These are phyloP conservation scores for Nakazawaea peltata DNA, from an alignment of 805 yeast genomes.

Conservation along the genomic window DNA sequence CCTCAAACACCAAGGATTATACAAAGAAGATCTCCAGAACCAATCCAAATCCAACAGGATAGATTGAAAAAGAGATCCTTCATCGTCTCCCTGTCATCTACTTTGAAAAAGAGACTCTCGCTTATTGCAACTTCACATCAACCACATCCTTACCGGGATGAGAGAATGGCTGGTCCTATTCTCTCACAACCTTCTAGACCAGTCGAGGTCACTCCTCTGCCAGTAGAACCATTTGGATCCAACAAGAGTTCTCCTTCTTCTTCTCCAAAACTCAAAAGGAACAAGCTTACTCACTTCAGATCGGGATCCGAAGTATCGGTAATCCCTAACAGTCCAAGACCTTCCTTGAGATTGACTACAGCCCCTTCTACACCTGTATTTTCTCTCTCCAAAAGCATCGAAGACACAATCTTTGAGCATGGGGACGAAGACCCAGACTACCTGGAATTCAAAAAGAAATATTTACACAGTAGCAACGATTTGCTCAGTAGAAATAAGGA, in stretches of 20 bases:
- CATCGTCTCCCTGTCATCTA: too few species aligned
- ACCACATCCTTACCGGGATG: too few species aligned
- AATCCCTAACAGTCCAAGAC: neutral
- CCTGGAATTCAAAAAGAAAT: conserved; percentile 4
- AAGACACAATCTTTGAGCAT: conserved; percentile 3
- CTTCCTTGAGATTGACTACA: neutral
- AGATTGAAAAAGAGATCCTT: too few species aligned
- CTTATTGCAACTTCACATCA: too few species aligned
- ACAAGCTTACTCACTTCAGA: neutral
- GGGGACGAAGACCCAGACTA: conserved; percentile 8
- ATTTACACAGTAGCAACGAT: too few species aligned
- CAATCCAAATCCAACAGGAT: too few species aligned
- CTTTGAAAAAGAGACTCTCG: too few species aligned
- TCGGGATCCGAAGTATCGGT: neutral
- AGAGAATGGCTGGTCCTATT: too few species aligned
- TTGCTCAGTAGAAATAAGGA: neutral
- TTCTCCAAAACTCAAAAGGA: neutral
- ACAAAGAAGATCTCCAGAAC: too few species aligned
- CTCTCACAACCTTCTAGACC: too few species aligned
- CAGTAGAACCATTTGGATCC: neutral
- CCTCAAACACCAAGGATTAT: too few species aligned
- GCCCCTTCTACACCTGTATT: neutral
- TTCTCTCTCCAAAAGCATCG: conserved; percentile 1
- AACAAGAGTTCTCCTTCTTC: neutral
- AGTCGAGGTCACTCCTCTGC: too few species aligned